Evolutionary conservation across 1,284 basidiomycete species (phyloP).

Genomic region (Cryptococcus hybrid): DNA sequence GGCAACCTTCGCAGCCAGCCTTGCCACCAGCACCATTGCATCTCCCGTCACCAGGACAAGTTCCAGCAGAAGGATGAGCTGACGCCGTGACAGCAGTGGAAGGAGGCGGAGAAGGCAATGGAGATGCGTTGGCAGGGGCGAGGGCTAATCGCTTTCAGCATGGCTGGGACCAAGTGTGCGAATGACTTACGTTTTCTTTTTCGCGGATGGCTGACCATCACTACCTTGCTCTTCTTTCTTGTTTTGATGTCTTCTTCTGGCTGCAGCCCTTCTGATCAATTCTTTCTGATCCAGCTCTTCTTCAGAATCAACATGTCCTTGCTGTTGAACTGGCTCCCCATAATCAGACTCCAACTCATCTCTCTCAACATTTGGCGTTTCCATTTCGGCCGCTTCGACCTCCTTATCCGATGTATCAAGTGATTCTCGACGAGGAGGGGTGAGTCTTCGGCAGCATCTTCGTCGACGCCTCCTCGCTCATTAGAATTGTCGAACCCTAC

Average conservation of each 20-base stretch:
- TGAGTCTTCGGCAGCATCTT: conserved; percentile 20
- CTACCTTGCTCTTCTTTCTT: conserved; percentile 17
- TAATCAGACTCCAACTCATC: conserved; percentile 18
- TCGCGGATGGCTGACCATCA: conserved; percentile 23
- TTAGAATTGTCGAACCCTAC: conserved; percentile 36
- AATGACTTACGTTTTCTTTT: conserved; percentile 34
- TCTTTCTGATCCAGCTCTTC: conserved; percentile 6
- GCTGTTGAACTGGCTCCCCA: neutral
- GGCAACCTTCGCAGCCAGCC: conserved; percentile 85
- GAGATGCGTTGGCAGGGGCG: conserved; percentile 24
- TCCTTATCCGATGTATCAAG: neutral
- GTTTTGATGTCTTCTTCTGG: conserved; percentile 11
- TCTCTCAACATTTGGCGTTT: neutral
- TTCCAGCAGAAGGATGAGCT: conserved; percentile 54
- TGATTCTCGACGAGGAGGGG: conserved; percentile 3
- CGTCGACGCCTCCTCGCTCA: conserved; percentile 26
- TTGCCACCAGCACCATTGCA: conserved; percentile 94
- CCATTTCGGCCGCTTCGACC: neutral
- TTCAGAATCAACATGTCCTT: conserved; percentile 6
- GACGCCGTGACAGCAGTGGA: conserved; percentile 13
- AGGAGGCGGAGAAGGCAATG: conserved; percentile 27
- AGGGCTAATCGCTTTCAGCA: conserved; percentile 12
- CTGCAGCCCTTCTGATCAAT: neutral
- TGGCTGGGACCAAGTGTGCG: neutral
- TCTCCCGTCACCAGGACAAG: conserved; percentile 90